A percentile compares a stretch with the other conserved stretches of the same genome.
These are phyloP conservation scores for Chrysochromulina parva DNA, from an alignment of 78 protist species.

Conservation along the genomic window DNA sequence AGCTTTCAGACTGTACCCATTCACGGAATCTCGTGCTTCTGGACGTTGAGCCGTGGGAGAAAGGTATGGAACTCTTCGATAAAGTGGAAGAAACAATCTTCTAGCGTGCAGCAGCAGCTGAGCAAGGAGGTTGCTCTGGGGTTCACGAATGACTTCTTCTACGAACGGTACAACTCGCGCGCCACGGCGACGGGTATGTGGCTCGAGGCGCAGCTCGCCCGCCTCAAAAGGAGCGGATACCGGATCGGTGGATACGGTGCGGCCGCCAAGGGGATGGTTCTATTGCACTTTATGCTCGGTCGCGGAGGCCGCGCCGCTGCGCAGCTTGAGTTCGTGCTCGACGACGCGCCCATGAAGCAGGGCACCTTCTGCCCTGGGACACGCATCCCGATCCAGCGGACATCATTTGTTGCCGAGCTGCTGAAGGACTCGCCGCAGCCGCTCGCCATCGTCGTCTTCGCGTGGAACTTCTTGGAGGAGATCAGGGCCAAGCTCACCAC, in stretches of 20 bases:
- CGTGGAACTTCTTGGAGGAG: background rate
- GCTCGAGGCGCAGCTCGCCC: conserved; percentile 16
- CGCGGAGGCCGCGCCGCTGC: too few relatives aligned
- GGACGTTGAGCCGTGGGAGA: background rate
- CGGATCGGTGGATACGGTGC: background rate
- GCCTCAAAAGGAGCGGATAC: background rate
- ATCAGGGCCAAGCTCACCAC: background rate
- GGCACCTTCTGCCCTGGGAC: background rate
- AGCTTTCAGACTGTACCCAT: background rate
- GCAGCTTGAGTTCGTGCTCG: background rate
- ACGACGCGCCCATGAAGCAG: conserved; percentile 24
- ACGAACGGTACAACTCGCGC: background rate
- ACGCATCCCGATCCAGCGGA: background rate
- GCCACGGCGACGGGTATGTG: background rate
- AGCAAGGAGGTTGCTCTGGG: background rate
- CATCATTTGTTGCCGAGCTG: background rate
- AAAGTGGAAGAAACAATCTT: background rate
- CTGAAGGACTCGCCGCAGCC: background rate
- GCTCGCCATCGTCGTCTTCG: background rate
- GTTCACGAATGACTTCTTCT: background rate
- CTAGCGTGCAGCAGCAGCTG: background rate
- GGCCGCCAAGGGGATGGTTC: conserved; percentile 17
- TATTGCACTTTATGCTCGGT: background rate
- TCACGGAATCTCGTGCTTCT: conserved; percentile 1
- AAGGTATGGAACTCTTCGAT: background rate